Evolutionary conservation across 306 rosid species (phyloP).

Genomic region (Vicia sativa): DNA sequence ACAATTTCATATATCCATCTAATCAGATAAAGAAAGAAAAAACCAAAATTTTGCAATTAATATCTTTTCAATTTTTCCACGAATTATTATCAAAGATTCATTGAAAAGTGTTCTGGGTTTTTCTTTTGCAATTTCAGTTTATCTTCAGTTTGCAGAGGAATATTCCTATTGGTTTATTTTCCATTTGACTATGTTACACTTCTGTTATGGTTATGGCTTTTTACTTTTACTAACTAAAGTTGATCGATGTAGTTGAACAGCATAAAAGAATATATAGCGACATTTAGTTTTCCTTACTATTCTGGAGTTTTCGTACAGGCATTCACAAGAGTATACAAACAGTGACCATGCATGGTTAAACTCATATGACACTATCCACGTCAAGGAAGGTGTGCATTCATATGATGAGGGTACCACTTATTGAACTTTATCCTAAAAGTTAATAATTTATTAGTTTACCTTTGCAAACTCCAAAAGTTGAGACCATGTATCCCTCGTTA

Average conservation of each 20-base stretch:
- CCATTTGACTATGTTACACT: too few species aligned
- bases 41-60: background rate
- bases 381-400: background rate
- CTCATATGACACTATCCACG: conserved; percentile 16
- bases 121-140: too few species aligned
- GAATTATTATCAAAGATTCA: too few species aligned
- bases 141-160: too few species aligned
- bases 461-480: conserved; percentile 97
- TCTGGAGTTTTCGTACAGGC: too few species aligned
- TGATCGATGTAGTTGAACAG: too few species aligned
- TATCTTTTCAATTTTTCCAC: too few species aligned
- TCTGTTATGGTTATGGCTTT: background rate
- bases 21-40: background rate
- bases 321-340: conserved; percentile 1
- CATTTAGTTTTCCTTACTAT: too few species aligned
- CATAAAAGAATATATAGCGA: too few species aligned
- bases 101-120: too few species aligned
- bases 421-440: conserved; percentile 13
- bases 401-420: background rate
- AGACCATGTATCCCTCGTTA: conserved; percentile 97
- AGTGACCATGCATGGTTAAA: background rate
- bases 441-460: conserved; percentile 51
- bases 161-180: too few species aligned
- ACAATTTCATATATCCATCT: background rate
- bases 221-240: too few species aligned